These are phyloP conservation scores for Phaeotremella fagi DNA, from an alignment of 768 basidiomycete genomes.

Conservation along the genomic window DNA sequence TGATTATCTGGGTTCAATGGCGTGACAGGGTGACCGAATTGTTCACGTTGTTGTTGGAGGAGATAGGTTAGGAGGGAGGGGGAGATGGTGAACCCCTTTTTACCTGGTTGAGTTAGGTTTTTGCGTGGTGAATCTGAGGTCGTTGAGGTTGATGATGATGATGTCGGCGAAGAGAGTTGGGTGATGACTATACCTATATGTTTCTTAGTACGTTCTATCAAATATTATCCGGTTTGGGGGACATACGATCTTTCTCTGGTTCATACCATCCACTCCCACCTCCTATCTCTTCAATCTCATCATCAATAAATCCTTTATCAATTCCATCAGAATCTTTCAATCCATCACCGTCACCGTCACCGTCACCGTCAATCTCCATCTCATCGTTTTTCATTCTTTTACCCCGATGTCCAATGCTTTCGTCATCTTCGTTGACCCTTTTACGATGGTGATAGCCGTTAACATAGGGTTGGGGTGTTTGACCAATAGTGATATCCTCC, in stretches of 20 bases:
- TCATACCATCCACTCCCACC: conserved; percentile 30
- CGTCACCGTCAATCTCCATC: conserved; percentile 13
- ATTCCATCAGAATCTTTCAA: neutral
- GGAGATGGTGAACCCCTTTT: conserved; percentile 35
- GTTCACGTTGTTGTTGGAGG: conserved; percentile 19
- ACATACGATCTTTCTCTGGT: conserved; percentile 42
- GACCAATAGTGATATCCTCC: conserved; percentile 18
- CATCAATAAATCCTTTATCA: neutral
- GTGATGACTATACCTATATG: conserved; percentile 36
- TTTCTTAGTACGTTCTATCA: neutral
- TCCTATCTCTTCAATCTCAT: neutral
- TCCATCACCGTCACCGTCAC: conserved; percentile 4
- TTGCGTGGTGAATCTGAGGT: conserved; percentile 16
- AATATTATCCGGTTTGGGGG: neutral
- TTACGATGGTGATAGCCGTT: neutral
- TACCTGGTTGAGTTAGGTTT: conserved; percentile 30
- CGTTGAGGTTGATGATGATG: conserved; percentile 14
- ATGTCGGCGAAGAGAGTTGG: conserved; percentile 15
- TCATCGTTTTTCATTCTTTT: conserved; percentile 3
- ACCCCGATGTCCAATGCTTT: conserved; percentile 19
- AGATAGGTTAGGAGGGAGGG: conserved; percentile 36
- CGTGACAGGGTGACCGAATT: neutral
- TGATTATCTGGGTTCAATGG: neutral
- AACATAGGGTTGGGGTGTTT: neutral
- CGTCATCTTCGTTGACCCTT: conserved; percentile 9